Percentiles rank a stretch among this genome's conserved stretches.
These are phyloP conservation scores for Phoenix dactylifera DNA, from an alignment of 176 grass and related monocot species.

Conservation along the genomic window DNA sequence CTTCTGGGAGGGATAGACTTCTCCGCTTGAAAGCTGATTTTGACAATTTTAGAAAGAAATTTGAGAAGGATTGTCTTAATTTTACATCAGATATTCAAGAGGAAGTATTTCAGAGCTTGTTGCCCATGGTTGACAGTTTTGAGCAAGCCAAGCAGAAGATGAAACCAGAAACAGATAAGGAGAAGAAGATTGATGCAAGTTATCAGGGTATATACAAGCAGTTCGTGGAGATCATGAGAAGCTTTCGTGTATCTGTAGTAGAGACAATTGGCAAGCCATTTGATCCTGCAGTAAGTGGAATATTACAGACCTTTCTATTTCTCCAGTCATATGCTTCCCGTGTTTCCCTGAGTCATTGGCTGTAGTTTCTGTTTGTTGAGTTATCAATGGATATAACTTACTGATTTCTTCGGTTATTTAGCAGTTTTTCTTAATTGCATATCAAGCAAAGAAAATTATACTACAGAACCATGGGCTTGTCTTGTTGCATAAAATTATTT, in stretches of 20 bases:
- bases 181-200: conserved; percentile 59
- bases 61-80: conserved; percentile 62
- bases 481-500: no score
- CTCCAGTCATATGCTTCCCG: background rate
- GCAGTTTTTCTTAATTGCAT: no score
- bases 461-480: no score
- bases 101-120: conserved; percentile 63
- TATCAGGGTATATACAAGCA: conserved; percentile 86
- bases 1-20: conserved; percentile 56
- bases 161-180: conserved; percentile 61
- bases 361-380: background rate
- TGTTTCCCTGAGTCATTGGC: background rate
- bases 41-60: conserved; percentile 89
- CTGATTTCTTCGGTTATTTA: no score
- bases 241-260: conserved; percentile 65
- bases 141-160: conserved; percentile 58
- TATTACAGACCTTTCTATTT: background rate
- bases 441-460: no score
- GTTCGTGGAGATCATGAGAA: conserved; percentile 85
- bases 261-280: conserved; percentile 97
- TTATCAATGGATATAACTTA: no score
- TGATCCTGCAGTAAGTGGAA: conserved; percentile 70
- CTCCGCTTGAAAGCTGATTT: conserved; percentile 87
- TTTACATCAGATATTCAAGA: conserved; percentile 80
- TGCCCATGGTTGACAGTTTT: conserved; percentile 69